Conservation (phyloP, 495 filamentous ascomycete genomes). For the Bryoglossum gracile region DNA sequence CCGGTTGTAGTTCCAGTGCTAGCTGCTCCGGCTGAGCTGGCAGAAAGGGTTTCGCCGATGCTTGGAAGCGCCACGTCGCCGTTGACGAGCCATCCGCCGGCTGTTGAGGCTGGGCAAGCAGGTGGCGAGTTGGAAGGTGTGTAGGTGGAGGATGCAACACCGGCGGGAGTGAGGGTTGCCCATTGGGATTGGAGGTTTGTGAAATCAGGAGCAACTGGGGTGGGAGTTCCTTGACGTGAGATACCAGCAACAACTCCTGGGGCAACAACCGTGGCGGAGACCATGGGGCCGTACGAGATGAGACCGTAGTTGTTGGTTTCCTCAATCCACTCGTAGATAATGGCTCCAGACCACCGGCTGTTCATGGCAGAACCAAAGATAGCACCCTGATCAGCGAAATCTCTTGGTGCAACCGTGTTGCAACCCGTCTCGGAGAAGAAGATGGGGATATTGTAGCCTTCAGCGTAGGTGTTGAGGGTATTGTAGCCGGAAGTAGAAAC, state of each 20-base stretch:
- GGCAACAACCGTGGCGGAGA: constrained; percentile 39
- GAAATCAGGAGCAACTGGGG: constrained; percentile 69
- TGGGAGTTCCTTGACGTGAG: constrained; percentile 64
- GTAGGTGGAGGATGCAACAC: constrained; percentile 58
- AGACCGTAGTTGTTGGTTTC: constrained; percentile 82
- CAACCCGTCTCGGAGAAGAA: constrained; percentile 83
- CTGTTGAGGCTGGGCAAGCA: constrained; percentile 63
- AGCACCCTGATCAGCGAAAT: constrained; percentile 67
- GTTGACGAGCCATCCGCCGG: constrained; percentile 63
- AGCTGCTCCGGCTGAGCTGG: constrained; percentile 3
- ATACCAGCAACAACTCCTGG: constrained; percentile 56
- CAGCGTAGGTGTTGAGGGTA: constrained; percentile 46
- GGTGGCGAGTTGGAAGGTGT: constrained; percentile 48
- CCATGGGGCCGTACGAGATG: constrained; percentile 62
- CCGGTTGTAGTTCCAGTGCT: constrained; percentile 2
- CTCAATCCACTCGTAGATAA: constrained; percentile 87
- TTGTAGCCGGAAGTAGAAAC: constrained; percentile 65
- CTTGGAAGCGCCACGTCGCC: constrained; percentile 62
- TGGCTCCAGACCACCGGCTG: constrained; percentile 70
- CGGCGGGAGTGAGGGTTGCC: constrained; percentile 62
- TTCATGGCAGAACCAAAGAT: constrained; percentile 71
- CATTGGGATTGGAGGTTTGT: constrained; percentile 68
- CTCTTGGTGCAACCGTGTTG: constrained; percentile 57
- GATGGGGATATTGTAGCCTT: constrained; percentile 64
- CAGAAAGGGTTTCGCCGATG: constrained; percentile 45